Conservation (phyloP, 257 asterid genomes). For the Solanum peruvianum region DNA sequence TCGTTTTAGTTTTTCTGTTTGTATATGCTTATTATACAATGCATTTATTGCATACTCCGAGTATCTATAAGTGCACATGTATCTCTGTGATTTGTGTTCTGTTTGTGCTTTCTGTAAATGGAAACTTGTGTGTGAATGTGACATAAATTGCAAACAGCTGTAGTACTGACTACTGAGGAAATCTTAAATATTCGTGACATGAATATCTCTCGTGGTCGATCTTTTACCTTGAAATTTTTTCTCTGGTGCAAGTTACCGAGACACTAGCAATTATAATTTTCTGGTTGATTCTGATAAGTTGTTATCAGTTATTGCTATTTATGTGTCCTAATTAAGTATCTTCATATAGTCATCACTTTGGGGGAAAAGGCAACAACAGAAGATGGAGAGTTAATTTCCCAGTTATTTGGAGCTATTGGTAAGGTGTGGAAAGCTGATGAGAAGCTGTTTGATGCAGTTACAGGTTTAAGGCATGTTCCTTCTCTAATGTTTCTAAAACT, state of each 20-base stretch:
- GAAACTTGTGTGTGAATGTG: background rate
- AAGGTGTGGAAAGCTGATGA: constrained; percentile 93
- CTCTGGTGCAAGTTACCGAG: background rate
- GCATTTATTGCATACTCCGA: background rate
- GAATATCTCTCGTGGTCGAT: background rate
- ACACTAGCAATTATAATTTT: background rate
- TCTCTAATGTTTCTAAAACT: background rate
- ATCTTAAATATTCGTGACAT: background rate
- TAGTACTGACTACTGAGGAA: background rate
- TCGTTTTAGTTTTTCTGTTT: background rate
- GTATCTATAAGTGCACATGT: background rate
- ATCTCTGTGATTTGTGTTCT: background rate
- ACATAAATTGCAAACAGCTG: background rate
- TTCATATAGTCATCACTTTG: constrained; percentile 50
- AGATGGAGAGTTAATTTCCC: constrained; percentile 61
- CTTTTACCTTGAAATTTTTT: background rate
- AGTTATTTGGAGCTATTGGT: constrained; percentile 77
- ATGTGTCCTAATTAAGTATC: constrained; percentile 1
- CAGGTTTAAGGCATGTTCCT: constrained; percentile 64
- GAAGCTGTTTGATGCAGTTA: constrained; percentile 76
- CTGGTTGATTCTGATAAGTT: background rate
- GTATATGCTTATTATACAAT: background rate
- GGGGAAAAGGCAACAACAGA: constrained; percentile 62
- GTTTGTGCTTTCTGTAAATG: background rate
- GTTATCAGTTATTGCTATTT: background rate